These are phyloP conservation scores for Mycena haematopus DNA, from an alignment of 768 basidiomycete species.

Conservation along the genomic window DNA sequence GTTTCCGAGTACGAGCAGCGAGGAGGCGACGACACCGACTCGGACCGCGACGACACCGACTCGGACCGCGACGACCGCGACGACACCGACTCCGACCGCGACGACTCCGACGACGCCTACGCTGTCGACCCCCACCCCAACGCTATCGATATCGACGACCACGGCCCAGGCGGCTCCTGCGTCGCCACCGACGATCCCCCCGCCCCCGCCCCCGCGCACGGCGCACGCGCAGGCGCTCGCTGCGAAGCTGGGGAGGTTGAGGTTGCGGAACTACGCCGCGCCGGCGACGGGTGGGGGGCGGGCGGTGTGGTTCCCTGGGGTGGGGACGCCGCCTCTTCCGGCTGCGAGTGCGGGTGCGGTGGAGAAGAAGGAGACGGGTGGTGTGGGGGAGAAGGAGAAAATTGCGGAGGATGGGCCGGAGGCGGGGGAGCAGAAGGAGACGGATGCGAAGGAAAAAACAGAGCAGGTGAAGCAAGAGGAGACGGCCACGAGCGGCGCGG, in stretches of 20 bases:
- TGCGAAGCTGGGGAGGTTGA: slow-evolving; percentile 35
- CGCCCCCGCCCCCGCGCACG: slow-evolving; percentile 25
- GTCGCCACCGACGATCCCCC: slow-evolving; percentile 2
- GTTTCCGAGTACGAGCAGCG: slow-evolving; percentile 4
- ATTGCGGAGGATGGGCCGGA: slow-evolving; percentile 2
- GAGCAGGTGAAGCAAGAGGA: slow-evolving; percentile 5
- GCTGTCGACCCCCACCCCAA: too few relatives aligned
- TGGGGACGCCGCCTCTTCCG: slow-evolving; percentile 24
- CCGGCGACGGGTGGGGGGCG: slow-evolving; percentile 33
- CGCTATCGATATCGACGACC: too few relatives aligned
- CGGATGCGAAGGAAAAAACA: neutral
- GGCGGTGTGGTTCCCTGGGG: slow-evolving; percentile 38
- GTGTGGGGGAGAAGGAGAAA: too few relatives aligned
- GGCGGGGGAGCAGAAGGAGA: neutral
- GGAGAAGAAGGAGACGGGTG: neutral
- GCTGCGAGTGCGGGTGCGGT: neutral
- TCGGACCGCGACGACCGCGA: too few relatives aligned
- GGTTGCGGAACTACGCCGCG: slow-evolving; percentile 41
- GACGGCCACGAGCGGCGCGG: slow-evolving; percentile 13
- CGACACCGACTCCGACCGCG: too few relatives aligned
- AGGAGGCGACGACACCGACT: too few relatives aligned
- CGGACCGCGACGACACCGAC: too few relatives aligned
- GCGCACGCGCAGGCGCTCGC: slow-evolving; percentile 29
- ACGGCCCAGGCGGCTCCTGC: too few relatives aligned
- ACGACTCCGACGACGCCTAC: too few relatives aligned